Percentiles rank a stretch among this genome's conserved stretches.
Conservation (phyloP, 768 basidiomycete genomes). For the Austroboletus festivus region DNA sequence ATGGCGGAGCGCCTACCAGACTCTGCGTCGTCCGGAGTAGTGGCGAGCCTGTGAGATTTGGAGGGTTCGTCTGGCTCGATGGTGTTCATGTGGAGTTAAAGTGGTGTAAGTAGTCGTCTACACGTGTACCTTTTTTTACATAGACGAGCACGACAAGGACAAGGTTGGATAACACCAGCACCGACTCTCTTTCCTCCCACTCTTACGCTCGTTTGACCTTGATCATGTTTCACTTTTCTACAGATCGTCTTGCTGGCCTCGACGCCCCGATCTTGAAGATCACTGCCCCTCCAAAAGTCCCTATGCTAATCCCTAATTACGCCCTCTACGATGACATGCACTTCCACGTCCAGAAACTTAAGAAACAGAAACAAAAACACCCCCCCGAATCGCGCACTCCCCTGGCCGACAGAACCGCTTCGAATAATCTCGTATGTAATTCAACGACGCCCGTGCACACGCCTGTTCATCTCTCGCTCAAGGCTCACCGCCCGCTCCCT, state of each 20-base stretch:
- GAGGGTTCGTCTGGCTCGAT: slow-evolving; percentile 81
- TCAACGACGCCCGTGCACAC: not conserved
- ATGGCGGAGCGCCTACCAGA: slow-evolving; percentile 46
- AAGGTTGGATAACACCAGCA: not conserved
- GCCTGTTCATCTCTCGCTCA: slow-evolving; percentile 14
- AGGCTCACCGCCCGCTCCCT: slow-evolving; percentile 11
- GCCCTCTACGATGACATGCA: slow-evolving; percentile 10
- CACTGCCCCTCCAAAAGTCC: slow-evolving; percentile 26
- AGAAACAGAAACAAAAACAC: slow-evolving; percentile 19
- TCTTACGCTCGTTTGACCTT: slow-evolving; percentile 13
- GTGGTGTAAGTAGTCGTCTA: not conserved
- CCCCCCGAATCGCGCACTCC: slow-evolving; percentile 27
- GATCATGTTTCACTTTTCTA: slow-evolving; percentile 35
- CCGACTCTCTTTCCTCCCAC: not conserved
- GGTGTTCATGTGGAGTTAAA: slow-evolving; percentile 77
- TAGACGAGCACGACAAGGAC: slow-evolving; percentile 15
- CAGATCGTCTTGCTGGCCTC: slow-evolving; percentile 43
- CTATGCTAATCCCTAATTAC: slow-evolving; percentile 26
- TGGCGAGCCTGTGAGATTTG: slow-evolving; percentile 42
- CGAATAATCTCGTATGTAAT: slow-evolving; percentile 30
- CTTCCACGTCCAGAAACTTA: slow-evolving; percentile 22
- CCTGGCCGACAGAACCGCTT: slow-evolving; percentile 31
- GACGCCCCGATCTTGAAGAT: slow-evolving; percentile 39
- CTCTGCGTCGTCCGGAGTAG: slow-evolving; percentile 67
- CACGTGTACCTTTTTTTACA: slow-evolving; percentile 11